A percentile compares a stretch with the other conserved stretches of the same genome.
phyloP scores from a whole-genome alignment of 805 yeast genomes.

The Monosporozyma aquatica region DNA sequence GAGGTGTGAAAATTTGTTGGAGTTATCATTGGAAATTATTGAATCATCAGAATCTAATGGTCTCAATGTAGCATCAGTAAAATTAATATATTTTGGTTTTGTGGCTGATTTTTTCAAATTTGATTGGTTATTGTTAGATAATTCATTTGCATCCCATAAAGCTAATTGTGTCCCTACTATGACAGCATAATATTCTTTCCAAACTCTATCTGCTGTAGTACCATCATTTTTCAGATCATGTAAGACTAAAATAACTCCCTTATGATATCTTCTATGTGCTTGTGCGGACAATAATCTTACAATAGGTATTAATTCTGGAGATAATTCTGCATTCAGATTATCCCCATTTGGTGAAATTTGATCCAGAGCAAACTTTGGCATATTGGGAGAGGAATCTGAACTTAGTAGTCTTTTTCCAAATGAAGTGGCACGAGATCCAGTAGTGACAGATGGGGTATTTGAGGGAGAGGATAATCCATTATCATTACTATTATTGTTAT shows the following conservation, averaged over 20 bases:
- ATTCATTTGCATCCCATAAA: constrained; percentile 73
- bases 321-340: constrained; percentile 9
- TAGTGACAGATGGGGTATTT: not conserved
- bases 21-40: constrained; percentile 39
- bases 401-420: constrained; percentile 7
- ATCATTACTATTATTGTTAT: not conserved
- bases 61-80: constrained; percentile 80
- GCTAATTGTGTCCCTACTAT: constrained; percentile 86
- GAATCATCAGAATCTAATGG: constrained; percentile 58
- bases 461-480: not conserved
- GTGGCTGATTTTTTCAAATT: constrained; percentile 43
- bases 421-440: constrained; percentile 1
- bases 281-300: constrained; percentile 69
- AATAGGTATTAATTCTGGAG: constrained; percentile 49
- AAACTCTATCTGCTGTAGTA: constrained; percentile 67
- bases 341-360: too few relatives aligned
- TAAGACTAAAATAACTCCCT: constrained; percentile 64
- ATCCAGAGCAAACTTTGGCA: constrained; percentile 5
- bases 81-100: constrained; percentile 79
- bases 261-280: constrained; percentile 61
- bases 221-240: constrained; percentile 79
- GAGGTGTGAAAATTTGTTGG: constrained; percentile 33
- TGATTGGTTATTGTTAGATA: constrained; percentile 37
- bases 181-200: constrained; percentile 91
- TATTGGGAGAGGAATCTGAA: constrained; percentile 7